Percentiles rank a stretch among this genome's conserved stretches.
Evolutionary conservation across 495 filamentous ascomycete genomes (phyloP).

Genomic region (Podospora sp.): DNA sequence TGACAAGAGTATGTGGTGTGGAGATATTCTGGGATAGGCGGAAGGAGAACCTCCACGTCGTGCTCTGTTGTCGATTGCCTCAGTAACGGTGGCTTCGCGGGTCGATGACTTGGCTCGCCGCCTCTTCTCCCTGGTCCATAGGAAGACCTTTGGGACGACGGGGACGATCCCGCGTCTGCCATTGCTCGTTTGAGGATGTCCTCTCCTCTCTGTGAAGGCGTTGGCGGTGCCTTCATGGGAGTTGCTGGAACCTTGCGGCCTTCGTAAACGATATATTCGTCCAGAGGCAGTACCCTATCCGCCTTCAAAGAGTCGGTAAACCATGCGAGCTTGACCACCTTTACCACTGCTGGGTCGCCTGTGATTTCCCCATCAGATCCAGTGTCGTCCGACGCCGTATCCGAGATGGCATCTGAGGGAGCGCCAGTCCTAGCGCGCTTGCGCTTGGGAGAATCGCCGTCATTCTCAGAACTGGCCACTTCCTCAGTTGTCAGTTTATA

Average conservation of each 20-base stretch:
- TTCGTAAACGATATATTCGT: constrained; percentile 68
- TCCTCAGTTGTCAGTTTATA: constrained; percentile 63
- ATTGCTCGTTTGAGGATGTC: constrained; percentile 39
- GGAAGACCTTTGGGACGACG: constrained; percentile 24
- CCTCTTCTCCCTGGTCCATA: constrained; percentile 14
- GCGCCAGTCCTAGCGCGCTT: constrained; percentile 43
- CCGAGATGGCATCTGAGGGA: constrained; percentile 24
- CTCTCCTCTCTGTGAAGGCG: constrained; percentile 23
- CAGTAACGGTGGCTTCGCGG: constrained; percentile 32
- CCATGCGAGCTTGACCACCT: constrained; percentile 78
- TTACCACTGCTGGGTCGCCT: constrained; percentile 46
- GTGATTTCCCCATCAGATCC: constrained; percentile 35
- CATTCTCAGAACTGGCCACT: constrained; percentile 35
- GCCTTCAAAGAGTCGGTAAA: constrained; percentile 62
- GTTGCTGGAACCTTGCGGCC: constrained; percentile 44
- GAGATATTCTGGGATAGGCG: constrained; percentile 70
- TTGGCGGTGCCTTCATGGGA: constrained; percentile 22
- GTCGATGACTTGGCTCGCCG: constrained; percentile 14
- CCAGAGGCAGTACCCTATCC: constrained; percentile 56
- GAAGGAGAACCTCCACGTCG: constrained; percentile 52
- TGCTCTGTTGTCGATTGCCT: constrained; percentile 74
- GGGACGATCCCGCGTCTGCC: constrained; percentile 29
- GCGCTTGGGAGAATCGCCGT: constrained; percentile 23
- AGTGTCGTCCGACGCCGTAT: constrained; percentile 40
- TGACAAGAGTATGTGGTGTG: constrained; percentile 78